phyloP scores from a whole-genome alignment of 805 yeast species.

The Scheffersomyces spartinae region DNA sequence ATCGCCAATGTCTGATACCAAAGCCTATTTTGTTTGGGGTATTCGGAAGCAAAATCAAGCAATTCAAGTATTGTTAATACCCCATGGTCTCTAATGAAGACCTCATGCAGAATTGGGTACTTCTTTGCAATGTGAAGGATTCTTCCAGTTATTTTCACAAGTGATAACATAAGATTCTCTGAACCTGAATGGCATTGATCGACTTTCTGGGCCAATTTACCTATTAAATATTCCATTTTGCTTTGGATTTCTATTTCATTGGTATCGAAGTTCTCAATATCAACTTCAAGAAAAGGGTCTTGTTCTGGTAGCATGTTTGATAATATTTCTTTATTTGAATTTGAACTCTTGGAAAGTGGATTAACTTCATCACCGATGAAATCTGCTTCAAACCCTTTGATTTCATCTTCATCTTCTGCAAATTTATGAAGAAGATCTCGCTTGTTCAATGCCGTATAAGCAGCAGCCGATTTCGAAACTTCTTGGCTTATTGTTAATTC shows the following conservation, averaged over 20 bases:
- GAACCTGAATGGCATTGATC: conserved; percentile 17
- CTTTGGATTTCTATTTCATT: conserved; percentile 29
- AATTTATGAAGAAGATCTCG: no score
- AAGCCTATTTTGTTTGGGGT: conserved; percentile 18
- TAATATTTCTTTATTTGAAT: not conserved
- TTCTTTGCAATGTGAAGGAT: conserved; percentile 27
- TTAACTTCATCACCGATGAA: not conserved
- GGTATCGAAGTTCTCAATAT: conserved; percentile 27
- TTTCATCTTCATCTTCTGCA: not conserved
- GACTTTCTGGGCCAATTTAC: conserved; percentile 20
- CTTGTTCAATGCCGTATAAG: no score
- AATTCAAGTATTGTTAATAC: conserved; percentile 26
- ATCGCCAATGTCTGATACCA: conserved; percentile 27
- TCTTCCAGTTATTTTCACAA: conserved; percentile 24
- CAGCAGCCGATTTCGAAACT: no score
- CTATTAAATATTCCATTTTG: conserved; percentile 25
- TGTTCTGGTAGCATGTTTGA: conserved; percentile 14
- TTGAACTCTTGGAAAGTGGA: not conserved
- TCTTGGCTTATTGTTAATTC: no score
- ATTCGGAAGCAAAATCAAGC: conserved; percentile 21
- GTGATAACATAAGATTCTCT: conserved; percentile 17
- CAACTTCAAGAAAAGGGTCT: conserved; percentile 29
- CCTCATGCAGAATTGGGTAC: conserved; percentile 27
- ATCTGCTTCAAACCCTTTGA: conserved; percentile 1
- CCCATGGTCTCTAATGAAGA: conserved; percentile 31